Base-by-base conservation (phyloP, 1,284 basidiomycete genomes). In the Sporisorium graminicola region DNA sequence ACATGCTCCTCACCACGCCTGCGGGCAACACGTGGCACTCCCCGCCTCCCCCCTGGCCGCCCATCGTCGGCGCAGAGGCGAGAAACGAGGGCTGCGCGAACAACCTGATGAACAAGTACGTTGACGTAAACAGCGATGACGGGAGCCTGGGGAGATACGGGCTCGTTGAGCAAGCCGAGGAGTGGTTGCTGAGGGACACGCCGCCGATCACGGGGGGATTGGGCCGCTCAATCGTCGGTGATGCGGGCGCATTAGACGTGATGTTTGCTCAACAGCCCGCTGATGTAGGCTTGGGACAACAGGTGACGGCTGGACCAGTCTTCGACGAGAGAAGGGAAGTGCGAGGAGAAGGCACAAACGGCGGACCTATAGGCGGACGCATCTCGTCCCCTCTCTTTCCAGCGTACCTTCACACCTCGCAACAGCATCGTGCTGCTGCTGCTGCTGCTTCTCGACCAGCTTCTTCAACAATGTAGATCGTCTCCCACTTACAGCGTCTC, bases 371-470 rank as follows among this genome's bases (percentile, higher is more conserved):
- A 22, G 67, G 72, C 31, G 73, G 67, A 13, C 53, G 73, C 7
- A 65, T 75, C 31, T 54, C 58, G 3, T 71, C 67, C 2, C 58
- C 67, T 5, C 59, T 75, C 10, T 75, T 75, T 16, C 73, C 73
- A 14, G 73, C 73, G n/a, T 75, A 71, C 37, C 57, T 75, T 37
- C 49, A 66, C 18, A 60, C 67, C 12, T 57, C 59, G 5, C 64
- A 70, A 44, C 64, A 65, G 13, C 46, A 64, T 44, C 60, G 73
- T 46, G 37, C 54, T 3, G 52, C 22, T 57, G 9, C 24, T 46
- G 37, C 54, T 3, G 52, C 22, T 57, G 9, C 24, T 1, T 42
- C 20, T 8, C 20, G 47, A 10, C 55, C 65, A 0, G 24, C 47
- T 13, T 26, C 52, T 7, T 16, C 54, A 2, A 40, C 44, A 5